Base-by-base conservation (phyloP, 1,139 yeast species). In the Saccharomyces uvarum region DNA sequence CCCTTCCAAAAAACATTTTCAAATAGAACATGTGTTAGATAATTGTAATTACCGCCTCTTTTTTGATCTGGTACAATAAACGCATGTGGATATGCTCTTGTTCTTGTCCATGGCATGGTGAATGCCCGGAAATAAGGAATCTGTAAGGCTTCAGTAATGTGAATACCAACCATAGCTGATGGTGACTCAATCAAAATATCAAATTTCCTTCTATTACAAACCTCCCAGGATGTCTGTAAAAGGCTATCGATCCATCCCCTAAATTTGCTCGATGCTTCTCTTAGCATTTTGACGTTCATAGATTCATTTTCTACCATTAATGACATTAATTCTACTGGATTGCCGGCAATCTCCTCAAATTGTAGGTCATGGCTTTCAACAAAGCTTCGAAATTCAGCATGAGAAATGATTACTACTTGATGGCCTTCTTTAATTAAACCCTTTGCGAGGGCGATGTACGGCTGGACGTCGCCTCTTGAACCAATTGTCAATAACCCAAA, bases 61-160 rank as follows among this genome's bases (percentile, higher is more conserved):
- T 86, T 88, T 68, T 87, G 95, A 57, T 89, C 97, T 0, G 98
- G 97, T 4, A 89, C 96, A 64, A 91, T 84, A 61, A 91, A 90
- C 0, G 98, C 98, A 74, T 91, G 97, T 0, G 97, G 97, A 67
- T 91, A 91, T 0, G 97, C 95, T 60, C 96, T 78, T 0, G 98
- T 91, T 61, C 96, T 75, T 0, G 97, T 88, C 98, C 98, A 91
- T 0, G 98, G 98, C 98, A 91, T 91, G 0, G 98, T 93, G 66
- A 91, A 93, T 0, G 98, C 97, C 63, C 98, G 77, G 75, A 88
- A 87, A 67, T 91, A 91, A 0, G 98, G 97, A 53, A 91, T 86
- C 16, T 83, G 81, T 55, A 91, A 72, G 0, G 96, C 95, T 68
- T 91, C 98, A 0, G 98, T 97, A 56, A 93, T 86, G 66, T 91